phyloP scores from a whole-genome alignment of 306 rosid species.

The Vigna nakashimae region DNA sequence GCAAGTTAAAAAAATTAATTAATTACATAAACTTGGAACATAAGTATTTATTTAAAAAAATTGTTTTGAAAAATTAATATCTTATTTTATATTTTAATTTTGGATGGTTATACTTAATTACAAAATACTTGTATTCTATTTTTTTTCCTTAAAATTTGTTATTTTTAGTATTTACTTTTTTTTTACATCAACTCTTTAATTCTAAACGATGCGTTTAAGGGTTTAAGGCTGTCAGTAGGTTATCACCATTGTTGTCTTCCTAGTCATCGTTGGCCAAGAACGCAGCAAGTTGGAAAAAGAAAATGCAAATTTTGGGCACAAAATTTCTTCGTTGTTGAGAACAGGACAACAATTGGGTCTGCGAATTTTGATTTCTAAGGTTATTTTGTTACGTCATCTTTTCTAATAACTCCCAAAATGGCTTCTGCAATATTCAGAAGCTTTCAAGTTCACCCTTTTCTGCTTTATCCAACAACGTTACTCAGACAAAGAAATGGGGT shows the following conservation, averaged over 20 bases:
- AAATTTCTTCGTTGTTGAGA: background rate
- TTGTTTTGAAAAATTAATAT: no score
- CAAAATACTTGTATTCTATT: no score
- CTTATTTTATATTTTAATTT: no score
- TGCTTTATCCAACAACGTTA: constrained; percentile 58
- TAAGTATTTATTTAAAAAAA: no score
- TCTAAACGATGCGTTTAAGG: background rate
- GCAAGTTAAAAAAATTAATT: no score
- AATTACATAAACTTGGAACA: no score
- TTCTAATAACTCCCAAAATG: constrained; percentile 50
- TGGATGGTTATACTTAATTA: no score
- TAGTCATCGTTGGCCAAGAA: constrained; percentile 26
- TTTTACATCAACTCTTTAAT: no score
- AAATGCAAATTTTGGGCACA: background rate
- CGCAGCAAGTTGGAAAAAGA: background rate
- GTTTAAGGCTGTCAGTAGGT: background rate
- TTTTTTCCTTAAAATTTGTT: no score
- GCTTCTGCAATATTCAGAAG: constrained; percentile 70
- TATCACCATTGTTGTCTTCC: background rate
- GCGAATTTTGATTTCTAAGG: constrained; percentile 14
- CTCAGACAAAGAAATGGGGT: constrained; percentile 51
- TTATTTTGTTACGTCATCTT: background rate
- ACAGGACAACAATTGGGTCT: background rate
- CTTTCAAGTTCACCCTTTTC: constrained; percentile 63
- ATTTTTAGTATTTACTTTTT: background rate